Base-by-base conservation (phyloP, 2,329 filamentous ascomycete species). In the Aureobasidium sp. region DNA sequence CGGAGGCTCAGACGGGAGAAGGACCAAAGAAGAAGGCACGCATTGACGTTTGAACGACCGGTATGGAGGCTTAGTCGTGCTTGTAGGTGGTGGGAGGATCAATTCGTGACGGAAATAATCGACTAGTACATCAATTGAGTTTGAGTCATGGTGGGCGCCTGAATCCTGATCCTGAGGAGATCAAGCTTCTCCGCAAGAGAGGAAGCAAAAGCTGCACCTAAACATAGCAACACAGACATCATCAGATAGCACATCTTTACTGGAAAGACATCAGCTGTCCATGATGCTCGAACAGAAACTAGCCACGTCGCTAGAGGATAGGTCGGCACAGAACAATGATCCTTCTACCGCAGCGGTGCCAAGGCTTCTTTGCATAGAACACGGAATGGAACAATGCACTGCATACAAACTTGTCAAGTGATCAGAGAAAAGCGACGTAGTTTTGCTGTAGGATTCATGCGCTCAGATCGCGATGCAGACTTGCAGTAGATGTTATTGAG, bases 1-100 rank as follows among this genome's bases (percentile, higher is more conserved):
- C 26, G 39, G 57, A 52, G 57, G 57, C 57, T 44, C 57, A 61
- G 57, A 61, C 57, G 57, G 57, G 57, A 61, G 57, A 61, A 61
- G 57, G 57, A 23, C 47, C 47, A 32, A 39, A 42, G 36, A 61
- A 61, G 47, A 61, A 61, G 47, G 57, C 47, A 52, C 57, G 57
- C 57, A 61, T 61, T 37, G 57, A 44, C 36, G n/a, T 36, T 34
- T 61, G 57, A 59, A 15, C 23, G n/a, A 23, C 20, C 23, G 44
- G 26, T 50, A 50, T 50, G 26, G 20, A 59, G 56, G 56, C 56
- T 59, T 39, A 59, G 56, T 32, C 50, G 56, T 48, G 55, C 55
- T 59, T 59, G 34, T 37, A 32, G 42, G 26, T 42, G 26, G 37
- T 20, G 20, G 26, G 10, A 55, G 23, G 17, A 32, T 20, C 42